Percentiles rank a stretch among this genome's conserved stretches.
Conservation (phyloP, 768 basidiomycete species). For the Auricularia sp. region DNA sequence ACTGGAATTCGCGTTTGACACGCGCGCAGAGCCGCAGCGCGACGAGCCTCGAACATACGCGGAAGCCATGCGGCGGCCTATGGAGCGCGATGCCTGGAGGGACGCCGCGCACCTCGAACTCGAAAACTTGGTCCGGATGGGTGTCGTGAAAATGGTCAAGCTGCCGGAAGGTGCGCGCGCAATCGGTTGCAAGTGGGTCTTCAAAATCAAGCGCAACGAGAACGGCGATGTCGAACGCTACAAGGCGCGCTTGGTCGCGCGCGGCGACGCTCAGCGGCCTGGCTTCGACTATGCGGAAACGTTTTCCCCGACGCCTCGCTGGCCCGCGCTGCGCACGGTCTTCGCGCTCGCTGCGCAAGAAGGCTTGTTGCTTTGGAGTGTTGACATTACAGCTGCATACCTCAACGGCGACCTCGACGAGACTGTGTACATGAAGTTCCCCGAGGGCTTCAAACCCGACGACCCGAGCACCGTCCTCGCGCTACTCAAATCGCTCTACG, state of each 20-base stretch:
- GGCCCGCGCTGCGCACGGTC: constrained; percentile 16
- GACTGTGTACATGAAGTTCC: constrained; percentile 26
- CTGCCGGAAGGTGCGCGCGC: constrained; percentile 17
- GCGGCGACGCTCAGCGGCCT: constrained; percentile 25
- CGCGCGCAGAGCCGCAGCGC: neutral
- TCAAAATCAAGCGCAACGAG: constrained; percentile 19
- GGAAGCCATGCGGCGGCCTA: constrained; percentile 1
- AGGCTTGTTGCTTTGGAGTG: constrained; percentile 10
- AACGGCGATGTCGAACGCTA: constrained; percentile 16
- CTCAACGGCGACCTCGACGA: constrained; percentile 23
- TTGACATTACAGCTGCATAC: constrained; percentile 23
- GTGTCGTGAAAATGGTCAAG: constrained; percentile 13
- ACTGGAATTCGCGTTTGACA: neutral
- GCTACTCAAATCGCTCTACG: constrained; percentile 10
- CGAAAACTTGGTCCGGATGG: constrained; percentile 6
- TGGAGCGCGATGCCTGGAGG: constrained; percentile 6
- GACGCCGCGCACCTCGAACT: constrained; percentile 8
- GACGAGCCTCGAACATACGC: neutral
- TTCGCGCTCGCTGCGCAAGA: constrained; percentile 18
- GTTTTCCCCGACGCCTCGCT: constrained; percentile 17
- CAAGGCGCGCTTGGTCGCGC: constrained; percentile 27
- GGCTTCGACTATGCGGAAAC: constrained; percentile 25
- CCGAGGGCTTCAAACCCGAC: constrained; percentile 13
- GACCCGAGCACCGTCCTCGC: constrained; percentile 1
- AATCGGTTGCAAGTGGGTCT: constrained; percentile 25